Percentiles rank a stretch among this genome's conserved stretches.
Conservation (phyloP, 176 grass and related monocot species). For the Avena sativa region DNA sequence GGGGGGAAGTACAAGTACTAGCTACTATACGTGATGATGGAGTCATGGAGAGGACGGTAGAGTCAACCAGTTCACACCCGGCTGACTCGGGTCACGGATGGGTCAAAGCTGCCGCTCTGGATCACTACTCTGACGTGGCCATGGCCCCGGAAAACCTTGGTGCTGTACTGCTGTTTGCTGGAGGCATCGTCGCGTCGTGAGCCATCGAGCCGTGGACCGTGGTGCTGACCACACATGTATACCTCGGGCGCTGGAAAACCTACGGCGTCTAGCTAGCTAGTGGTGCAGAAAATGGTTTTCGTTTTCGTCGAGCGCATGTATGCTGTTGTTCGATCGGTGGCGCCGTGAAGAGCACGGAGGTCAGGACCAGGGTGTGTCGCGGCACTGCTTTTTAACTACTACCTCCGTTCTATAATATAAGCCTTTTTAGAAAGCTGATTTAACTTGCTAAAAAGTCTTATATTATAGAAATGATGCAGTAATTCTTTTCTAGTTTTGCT, state of each 20-base stretch:
- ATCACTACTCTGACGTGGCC: background rate
- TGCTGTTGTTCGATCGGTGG: background rate
- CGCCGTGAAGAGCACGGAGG: background rate
- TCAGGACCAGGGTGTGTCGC: background rate
- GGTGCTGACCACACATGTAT: background rate
- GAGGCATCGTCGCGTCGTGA: background rate
- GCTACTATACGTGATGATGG: background rate
- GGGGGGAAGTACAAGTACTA: too few species aligned
- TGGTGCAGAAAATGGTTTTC: background rate
- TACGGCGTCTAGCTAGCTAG: background rate
- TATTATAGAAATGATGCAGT: too few species aligned
- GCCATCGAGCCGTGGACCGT: too few species aligned
- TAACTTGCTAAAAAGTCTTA: too few species aligned
- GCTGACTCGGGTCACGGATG: background rate
- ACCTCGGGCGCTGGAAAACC: background rate
- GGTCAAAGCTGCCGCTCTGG: background rate
- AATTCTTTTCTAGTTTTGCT: too few species aligned
- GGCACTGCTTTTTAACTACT: too few species aligned
- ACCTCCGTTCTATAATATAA: too few species aligned
- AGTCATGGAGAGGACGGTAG: background rate
- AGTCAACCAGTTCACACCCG: conserved; percentile 31
- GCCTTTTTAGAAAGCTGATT: too few species aligned
- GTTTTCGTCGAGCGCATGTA: background rate
- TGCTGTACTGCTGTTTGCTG: background rate
- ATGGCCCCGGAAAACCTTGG: background rate